phyloP scores from a whole-genome alignment of 495 filamentous ascomycete genomes.

The Hypomontagnella monticulosa region DNA sequence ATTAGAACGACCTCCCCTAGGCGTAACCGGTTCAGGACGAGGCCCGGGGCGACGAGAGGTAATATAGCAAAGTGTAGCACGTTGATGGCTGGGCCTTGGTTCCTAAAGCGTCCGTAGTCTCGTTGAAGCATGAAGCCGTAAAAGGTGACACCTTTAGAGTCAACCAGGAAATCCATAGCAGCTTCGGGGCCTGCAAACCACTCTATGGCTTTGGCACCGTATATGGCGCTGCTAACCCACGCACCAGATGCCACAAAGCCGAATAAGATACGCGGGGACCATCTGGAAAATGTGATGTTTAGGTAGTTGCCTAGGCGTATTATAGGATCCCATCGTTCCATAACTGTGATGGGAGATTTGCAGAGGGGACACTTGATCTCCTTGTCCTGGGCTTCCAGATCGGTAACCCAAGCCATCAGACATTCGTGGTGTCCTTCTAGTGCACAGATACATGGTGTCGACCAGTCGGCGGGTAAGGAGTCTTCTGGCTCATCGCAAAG shows the following conservation, averaged over 20 bases:
- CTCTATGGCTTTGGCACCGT: conserved; percentile 48
- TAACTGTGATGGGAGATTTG: conserved; percentile 79
- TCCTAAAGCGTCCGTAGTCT: background rate
- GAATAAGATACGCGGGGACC: conserved; percentile 68
- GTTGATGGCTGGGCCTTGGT: conserved; percentile 20
- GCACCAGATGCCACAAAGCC: conserved; percentile 64
- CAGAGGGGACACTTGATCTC: conserved; percentile 87
- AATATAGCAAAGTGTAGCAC: conserved; percentile 41
- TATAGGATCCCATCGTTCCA: conserved; percentile 73
- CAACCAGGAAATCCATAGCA: conserved; percentile 40
- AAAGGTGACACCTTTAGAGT: conserved; percentile 2
- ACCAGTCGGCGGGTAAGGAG: conserved; percentile 73
- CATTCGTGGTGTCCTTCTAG: conserved; percentile 91
- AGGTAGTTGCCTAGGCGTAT: conserved; percentile 67
- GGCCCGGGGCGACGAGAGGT: conserved; percentile 50
- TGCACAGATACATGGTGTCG: conserved; percentile 86
- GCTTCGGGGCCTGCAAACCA: conserved; percentile 51
- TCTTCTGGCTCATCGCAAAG: conserved; percentile 83
- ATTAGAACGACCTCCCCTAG: conserved; percentile 45
- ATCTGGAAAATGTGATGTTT: conserved; percentile 61
- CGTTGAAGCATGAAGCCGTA: conserved; percentile 12
- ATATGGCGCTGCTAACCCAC: conserved; percentile 53
- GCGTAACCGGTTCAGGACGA: conserved; percentile 49
- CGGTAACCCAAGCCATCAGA: conserved; percentile 88
- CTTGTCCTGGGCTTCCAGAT: conserved; percentile 70